Evolutionary conservation across 2,329 filamentous ascomycete species (phyloP), one percentile per base, ranked within the genome.

Genomic region (Sclerotinia spermophila): DNA sequence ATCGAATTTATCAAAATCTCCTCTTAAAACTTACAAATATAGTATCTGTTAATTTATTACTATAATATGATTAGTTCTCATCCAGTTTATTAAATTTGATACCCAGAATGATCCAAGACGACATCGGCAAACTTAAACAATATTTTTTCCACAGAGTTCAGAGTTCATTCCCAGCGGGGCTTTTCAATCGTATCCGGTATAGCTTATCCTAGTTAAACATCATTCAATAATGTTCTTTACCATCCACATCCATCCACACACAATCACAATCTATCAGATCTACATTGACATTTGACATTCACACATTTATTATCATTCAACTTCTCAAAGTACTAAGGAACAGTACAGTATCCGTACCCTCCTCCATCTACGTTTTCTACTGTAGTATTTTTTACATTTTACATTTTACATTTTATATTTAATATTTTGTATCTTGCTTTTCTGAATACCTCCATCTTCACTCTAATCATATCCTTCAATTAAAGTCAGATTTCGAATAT

Each of bases 191-290:
- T 30, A 65, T 65, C 35, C 45, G 45, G 62, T 21, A 42, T 65
- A 65, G 62, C 62, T 53, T 35, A 65, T 65, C 45, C 62, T 53
- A 21, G 62, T 53, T 51, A 40, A 65, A 40, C 33, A 65, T 65
- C 33, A 53, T 30, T 53, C 13, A 38, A 51, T 48, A 38, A 51
- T 48, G 27, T n/a, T 48, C 42, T 44, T 62, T 35, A 19, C 24
- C 44, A 64, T 62, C 42, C 45, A 21, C 48, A 51, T 27, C 24
- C 45, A 48, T n/a, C n/a, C 44, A 48, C 24, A 6, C 19, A 45
- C 44, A 45, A 11, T n/a, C n/a, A 53, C 48, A 53, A n/a, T 53
- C 45, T n/a, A 53, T 24, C 45, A 65, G 45, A 60, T 60, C 58
- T 27, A 42, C 38, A 42, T 27, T 42, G 40, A 58, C 55, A 58